phyloP scores from a whole-genome alignment of 1,284 basidiomycete species.

The Trichosporon coremiiforme region DNA sequence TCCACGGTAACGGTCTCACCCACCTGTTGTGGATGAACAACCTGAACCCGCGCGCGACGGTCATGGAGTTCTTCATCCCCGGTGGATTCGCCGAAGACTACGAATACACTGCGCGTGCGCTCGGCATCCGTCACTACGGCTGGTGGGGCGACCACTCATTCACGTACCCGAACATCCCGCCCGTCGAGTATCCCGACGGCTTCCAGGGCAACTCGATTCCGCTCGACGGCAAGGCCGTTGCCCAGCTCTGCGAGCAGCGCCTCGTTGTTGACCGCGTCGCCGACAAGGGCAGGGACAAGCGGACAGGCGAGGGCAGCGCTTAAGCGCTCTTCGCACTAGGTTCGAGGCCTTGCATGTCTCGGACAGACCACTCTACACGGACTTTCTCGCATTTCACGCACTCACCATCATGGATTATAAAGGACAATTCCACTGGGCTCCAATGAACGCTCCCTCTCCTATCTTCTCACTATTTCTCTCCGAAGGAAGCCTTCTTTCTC shows the following conservation, averaged over 20 bases:
- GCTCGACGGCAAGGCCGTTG: constrained; percentile 58
- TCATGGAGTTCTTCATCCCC: constrained; percentile 65
- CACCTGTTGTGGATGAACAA: constrained; percentile 74
- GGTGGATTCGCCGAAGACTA: constrained; percentile 79
- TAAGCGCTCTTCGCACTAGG: neutral
- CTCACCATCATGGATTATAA: neutral
- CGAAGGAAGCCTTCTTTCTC: neutral
- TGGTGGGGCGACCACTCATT: constrained; percentile 77
- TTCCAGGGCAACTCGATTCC: constrained; percentile 61
- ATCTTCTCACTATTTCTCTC: neutral
- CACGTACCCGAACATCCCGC: constrained; percentile 60
- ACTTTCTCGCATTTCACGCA: neutral
- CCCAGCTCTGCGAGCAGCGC: constrained; percentile 51
- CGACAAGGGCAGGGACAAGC: constrained; percentile 7
- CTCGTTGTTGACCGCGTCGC: constrained; percentile 43
- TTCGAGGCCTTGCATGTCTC: constrained; percentile 15
- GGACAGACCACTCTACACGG: constrained; percentile 16
- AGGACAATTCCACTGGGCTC: neutral
- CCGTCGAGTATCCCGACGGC: constrained; percentile 57
- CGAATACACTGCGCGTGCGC: constrained; percentile 64
- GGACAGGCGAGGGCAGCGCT: neutral
- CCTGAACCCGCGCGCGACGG: constrained; percentile 52
- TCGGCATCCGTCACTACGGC: constrained; percentile 73
- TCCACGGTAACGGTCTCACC: constrained; percentile 76
- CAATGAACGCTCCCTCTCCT: neutral